Percentiles rank a stretch among this genome's conserved stretches.
phyloP scores from a whole-genome alignment of 495 filamentous ascomycete species.

The Astrocystis sublimbata region DNA sequence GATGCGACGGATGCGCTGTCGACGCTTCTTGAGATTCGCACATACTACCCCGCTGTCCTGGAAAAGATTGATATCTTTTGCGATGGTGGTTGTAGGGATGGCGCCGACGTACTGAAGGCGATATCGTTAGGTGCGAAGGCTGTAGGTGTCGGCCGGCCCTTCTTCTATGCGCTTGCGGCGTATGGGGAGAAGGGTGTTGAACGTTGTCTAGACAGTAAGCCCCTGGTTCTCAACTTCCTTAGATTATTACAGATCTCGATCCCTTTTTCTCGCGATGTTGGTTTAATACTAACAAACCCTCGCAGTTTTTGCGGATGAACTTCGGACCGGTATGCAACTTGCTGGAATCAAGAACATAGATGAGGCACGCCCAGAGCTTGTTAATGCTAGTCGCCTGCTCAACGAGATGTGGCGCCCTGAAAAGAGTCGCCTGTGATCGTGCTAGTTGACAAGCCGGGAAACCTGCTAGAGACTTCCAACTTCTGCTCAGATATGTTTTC shows the following conservation, averaged over 20 bases:
- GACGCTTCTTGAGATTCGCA: constrained; percentile 67
- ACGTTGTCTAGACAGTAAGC: constrained; percentile 34
- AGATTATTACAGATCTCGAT: not conserved
- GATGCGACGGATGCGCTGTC: constrained; percentile 85
- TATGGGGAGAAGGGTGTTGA: constrained; percentile 82
- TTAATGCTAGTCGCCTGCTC: constrained; percentile 34
- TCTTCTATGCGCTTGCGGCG: constrained; percentile 81
- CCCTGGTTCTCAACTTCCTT: not conserved
- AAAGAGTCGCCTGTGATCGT: constrained; percentile 6
- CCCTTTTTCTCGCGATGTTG: not conserved
- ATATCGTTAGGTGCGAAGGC: constrained; percentile 81
- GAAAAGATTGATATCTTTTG: constrained; percentile 75
- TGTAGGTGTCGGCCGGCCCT: constrained; percentile 82
- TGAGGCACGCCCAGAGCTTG: constrained; percentile 27
- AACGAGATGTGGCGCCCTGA: constrained; percentile 34
- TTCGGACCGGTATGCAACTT: constrained; percentile 28
- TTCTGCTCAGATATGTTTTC: not conserved
- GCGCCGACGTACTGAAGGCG: constrained; percentile 87
- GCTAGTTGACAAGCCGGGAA: not conserved
- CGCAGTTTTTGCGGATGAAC: constrained; percentile 32
- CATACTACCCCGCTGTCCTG: constrained; percentile 61
- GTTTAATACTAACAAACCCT: not conserved
- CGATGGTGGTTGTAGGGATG: constrained; percentile 78
- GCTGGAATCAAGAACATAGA: constrained; percentile 24
- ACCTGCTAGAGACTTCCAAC: too few relatives aligned